These are phyloP conservation scores for Claviceps quebecensis DNA, from an alignment of 2,329 filamentous ascomycete genomes.

Conservation along the genomic window DNA sequence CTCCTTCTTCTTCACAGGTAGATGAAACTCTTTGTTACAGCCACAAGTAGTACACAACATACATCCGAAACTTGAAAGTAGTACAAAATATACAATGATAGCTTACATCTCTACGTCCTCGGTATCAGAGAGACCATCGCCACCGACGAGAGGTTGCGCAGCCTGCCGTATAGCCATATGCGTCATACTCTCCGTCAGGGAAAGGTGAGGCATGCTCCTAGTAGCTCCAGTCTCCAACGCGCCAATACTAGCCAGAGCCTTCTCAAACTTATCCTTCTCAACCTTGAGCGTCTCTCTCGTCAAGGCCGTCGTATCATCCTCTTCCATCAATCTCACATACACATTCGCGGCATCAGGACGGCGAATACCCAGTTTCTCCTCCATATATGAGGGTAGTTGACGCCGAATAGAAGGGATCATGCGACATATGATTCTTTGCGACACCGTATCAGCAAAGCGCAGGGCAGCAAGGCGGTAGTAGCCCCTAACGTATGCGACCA, in stretches of 20 bases:
- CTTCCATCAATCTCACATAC: conserved; percentile 33
- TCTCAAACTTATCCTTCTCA: conserved; percentile 32
- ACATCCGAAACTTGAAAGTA: too few relatives aligned
- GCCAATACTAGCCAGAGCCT: conserved; percentile 31
- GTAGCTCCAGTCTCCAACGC: conserved; percentile 23
- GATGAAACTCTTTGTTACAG: too few relatives aligned
- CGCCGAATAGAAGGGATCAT: conserved; percentile 31
- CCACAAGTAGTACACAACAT: too few relatives aligned
- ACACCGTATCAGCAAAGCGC: conserved; percentile 46
- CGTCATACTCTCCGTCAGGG: conserved; percentile 8
- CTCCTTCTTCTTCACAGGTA: too few relatives aligned
- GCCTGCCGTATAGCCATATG: conserved; percentile 8
- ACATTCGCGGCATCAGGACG: conserved; percentile 15
- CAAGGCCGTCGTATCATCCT: conserved; percentile 29
- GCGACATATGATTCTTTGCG: conserved; percentile 33
- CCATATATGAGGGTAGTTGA: conserved; percentile 27
- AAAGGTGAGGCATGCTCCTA: conserved; percentile 3
- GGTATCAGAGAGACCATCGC: background rate
- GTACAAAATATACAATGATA: too few relatives aligned
- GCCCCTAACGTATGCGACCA: conserved; percentile 48
- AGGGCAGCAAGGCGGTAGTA: conserved; percentile 56
- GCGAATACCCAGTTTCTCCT: conserved; percentile 28
- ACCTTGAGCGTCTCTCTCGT: conserved; percentile 26
- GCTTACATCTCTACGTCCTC: conserved; percentile 2
- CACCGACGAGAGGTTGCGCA: background rate